These are phyloP conservation scores for Tricholoma hemisulphureum DNA, from an alignment of 768 basidiomycete genomes.

Conservation along the genomic window DNA sequence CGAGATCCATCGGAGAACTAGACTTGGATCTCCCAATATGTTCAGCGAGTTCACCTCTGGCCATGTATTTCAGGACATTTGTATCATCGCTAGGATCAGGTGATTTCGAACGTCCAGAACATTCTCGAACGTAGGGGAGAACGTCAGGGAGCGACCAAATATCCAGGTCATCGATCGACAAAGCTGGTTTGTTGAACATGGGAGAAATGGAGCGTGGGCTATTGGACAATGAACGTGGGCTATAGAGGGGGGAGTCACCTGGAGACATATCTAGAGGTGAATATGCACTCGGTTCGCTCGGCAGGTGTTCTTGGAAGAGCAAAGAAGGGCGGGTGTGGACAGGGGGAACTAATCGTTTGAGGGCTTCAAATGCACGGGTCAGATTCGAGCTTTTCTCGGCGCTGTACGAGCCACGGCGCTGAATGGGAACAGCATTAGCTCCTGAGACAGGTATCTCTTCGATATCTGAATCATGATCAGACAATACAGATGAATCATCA, in stretches of 20 bases:
- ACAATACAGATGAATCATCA: conserved; percentile 30
- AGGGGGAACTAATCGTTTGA: conserved; percentile 34
- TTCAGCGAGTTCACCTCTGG: not conserved
- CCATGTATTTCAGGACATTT: not conserved
- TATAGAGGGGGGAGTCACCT: conserved; percentile 11
- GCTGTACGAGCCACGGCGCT: conserved; percentile 11
- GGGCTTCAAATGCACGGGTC: conserved; percentile 29
- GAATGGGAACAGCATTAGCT: conserved; percentile 23
- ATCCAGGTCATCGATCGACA: not conserved
- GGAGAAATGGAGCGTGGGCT: conserved; percentile 2
- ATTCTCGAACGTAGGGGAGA: not conserved
- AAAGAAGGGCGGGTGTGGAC: conserved; percentile 2
- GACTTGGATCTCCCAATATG: conserved; percentile 30
- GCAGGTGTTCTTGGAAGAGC: not conserved
- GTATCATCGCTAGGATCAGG: not conserved
- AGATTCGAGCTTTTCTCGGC: conserved; percentile 9
- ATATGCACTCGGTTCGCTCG: not conserved
- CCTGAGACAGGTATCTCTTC: conserved; percentile 47
- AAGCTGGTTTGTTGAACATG: conserved; percentile 1
- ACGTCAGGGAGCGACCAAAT: not conserved
- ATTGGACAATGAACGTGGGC: conserved; percentile 11
- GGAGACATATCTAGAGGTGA: conserved; percentile 1
- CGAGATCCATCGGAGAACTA: conserved; percentile 49
- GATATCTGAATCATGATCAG: conserved; percentile 49
- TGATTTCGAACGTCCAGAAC: not conserved